Evolutionary conservation across 1,284 basidiomycete species (phyloP).

Genomic region (Ceratobasidium papillatum): DNA sequence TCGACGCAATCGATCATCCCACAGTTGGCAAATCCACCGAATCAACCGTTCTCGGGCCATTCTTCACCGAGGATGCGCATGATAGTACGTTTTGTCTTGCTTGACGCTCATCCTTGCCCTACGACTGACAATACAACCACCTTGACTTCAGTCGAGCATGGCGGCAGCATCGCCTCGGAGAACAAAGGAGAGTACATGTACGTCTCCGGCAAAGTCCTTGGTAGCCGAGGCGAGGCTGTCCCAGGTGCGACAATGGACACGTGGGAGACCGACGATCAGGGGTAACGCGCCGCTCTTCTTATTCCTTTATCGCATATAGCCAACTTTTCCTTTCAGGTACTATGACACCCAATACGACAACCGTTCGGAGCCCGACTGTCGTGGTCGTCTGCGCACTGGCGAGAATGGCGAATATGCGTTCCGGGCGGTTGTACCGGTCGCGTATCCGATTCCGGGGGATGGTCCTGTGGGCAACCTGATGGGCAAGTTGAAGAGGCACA

Average conservation of each 20-base stretch:
- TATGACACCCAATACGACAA: slow-evolving; percentile 72
- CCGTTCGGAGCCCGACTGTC: slow-evolving; percentile 73
- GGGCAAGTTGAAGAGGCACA: slow-evolving; percentile 68
- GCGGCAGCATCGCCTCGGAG: slow-evolving; percentile 77
- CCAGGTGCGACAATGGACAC: slow-evolving; percentile 76
- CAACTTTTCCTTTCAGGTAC: slow-evolving; percentile 54
- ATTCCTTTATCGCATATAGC: slow-evolving; percentile 13
- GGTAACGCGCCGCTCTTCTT: not conserved
- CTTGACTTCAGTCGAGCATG: slow-evolving; percentile 58
- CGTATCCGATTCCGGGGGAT: slow-evolving; percentile 84
- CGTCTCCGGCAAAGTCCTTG: slow-evolving; percentile 74
- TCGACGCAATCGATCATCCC: slow-evolving; percentile 81
- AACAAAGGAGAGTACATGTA: slow-evolving; percentile 85
- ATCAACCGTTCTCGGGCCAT: slow-evolving; percentile 83
- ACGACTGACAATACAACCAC: not conserved
- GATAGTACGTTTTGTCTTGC: slow-evolving; percentile 62
- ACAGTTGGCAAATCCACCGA: slow-evolving; percentile 72
- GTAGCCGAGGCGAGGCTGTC: slow-evolving; percentile 74
- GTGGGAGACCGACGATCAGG: slow-evolving; percentile 82
- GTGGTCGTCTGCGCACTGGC: slow-evolving; percentile 71
- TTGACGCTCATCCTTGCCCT: not conserved
- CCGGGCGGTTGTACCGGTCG: slow-evolving; percentile 77
- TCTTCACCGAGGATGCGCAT: slow-evolving; percentile 81
- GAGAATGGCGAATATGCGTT: slow-evolving; percentile 75
- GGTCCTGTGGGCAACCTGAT: slow-evolving; percentile 79